These are phyloP conservation scores for Acacia confusa DNA, from an alignment of 306 rosid species.

Conservation along the genomic window DNA sequence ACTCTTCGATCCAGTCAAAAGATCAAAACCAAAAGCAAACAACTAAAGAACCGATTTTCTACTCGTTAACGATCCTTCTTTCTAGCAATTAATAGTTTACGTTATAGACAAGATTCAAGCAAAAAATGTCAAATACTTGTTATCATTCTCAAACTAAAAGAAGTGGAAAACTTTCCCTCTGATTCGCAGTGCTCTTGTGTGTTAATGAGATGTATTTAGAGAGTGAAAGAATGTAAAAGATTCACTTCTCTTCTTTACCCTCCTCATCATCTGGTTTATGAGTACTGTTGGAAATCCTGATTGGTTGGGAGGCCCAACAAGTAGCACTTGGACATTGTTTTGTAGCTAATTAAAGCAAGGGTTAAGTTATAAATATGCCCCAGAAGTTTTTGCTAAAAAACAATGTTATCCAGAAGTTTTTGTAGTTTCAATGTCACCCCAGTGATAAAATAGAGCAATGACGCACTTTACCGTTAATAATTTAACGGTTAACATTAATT, in stretches of 20 bases:
- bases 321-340: not conserved
- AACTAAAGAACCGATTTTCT: conserved; percentile 21
- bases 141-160: not conserved
- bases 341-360: not conserved
- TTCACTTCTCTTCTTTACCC: not conserved
- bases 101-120: not conserved
- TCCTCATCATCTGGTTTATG: not conserved
- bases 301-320: not conserved
- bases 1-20: conserved; percentile 3
- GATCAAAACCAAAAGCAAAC: conserved; percentile 11
- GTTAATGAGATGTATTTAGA: not conserved
- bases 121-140: not conserved
- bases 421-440: too few relatives aligned
- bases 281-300: not conserved
- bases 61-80: not conserved
- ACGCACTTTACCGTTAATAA: too few relatives aligned
- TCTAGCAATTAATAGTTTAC: not conserved
- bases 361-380: too few relatives aligned
- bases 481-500: accelerated
- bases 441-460: too few relatives aligned
- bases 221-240: not conserved
- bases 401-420: too few relatives aligned
- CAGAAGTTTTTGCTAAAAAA: accelerated
- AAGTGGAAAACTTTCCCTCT: not conserved
- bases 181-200: not conserved